phyloP scores from a whole-genome alignment of 257 asterid species.

The Apocynum venetum region DNA sequence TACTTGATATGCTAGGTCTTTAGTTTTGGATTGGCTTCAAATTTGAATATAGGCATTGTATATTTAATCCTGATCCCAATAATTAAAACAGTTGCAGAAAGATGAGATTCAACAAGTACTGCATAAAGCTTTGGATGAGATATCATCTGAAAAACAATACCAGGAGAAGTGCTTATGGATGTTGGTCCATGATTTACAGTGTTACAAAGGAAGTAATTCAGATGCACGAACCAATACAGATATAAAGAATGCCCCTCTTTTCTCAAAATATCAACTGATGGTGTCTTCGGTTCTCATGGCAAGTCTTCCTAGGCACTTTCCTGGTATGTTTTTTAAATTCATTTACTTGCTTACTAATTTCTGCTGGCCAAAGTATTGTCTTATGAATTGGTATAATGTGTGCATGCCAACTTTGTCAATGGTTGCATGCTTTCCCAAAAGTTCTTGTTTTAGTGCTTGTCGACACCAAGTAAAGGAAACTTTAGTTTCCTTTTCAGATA shows the following conservation, averaged over 20 bases:
- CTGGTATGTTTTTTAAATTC: constrained; percentile 43
- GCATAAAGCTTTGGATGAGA: constrained; percentile 73
- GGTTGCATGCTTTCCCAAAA: not conserved
- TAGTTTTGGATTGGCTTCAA: not conserved
- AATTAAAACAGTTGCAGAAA: constrained; percentile 48
- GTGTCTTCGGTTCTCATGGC: constrained; percentile 79
- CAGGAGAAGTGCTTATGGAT: constrained; percentile 72
- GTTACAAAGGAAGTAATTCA: constrained; percentile 36
- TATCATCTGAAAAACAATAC: constrained; percentile 63
- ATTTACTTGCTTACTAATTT: not conserved
- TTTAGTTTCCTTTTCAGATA: not conserved
- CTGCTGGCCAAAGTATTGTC: not conserved
- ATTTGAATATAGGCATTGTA: not conserved
- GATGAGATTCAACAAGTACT: constrained; percentile 59
- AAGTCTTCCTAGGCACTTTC: constrained; percentile 83
- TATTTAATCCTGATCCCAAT: constrained; percentile 18
- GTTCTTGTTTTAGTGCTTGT: not conserved
- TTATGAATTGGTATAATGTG: not conserved
- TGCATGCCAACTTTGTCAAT: not conserved
- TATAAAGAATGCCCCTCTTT: constrained; percentile 35
- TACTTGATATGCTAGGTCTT: not conserved
- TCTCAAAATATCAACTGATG: constrained; percentile 67
- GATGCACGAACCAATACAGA: constrained; percentile 34
- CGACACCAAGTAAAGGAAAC: not conserved
- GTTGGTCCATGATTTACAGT: constrained; percentile 61